Evolutionary conservation across 1,284 basidiomycete species (phyloP).

Genomic region (Tausonia pullulans): DNA sequence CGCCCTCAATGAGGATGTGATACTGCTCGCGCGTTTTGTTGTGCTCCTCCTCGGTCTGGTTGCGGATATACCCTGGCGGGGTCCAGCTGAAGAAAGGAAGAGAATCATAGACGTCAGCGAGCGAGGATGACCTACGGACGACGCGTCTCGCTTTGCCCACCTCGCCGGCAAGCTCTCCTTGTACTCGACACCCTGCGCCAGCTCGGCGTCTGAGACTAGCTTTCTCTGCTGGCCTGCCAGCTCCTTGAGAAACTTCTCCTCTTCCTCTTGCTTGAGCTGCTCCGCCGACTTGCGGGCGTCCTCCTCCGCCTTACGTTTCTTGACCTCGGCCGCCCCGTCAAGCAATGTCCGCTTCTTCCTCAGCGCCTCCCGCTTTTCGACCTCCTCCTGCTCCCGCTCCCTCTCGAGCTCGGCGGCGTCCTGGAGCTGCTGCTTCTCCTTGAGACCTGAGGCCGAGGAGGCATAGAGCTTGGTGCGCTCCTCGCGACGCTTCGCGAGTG

Average conservation of each 20-base stretch:
- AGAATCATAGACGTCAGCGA: conserved; percentile 11
- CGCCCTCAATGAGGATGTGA: conserved; percentile 85
- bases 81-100: conserved; percentile 52
- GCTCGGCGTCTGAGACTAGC: conserved; percentile 79
- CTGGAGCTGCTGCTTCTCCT: conserved; percentile 44
- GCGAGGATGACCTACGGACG: neutral
- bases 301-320: conserved; percentile 63
- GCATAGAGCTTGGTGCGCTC: conserved; percentile 62
- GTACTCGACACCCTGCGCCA: conserved; percentile 86
- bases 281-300: conserved; percentile 74
- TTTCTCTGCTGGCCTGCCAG: conserved; percentile 77
- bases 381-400: conserved; percentile 63
- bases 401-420: conserved; percentile 48
- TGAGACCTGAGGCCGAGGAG: conserved; percentile 26
- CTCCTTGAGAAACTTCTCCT: conserved; percentile 80
- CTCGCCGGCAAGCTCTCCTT: conserved; percentile 74
- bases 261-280: conserved; percentile 75
- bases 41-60: conserved; percentile 57
- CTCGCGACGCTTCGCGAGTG: conserved; percentile 72
- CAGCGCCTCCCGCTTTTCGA: conserved; percentile 56
- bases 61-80: conserved; percentile 71
- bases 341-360: conserved; percentile 73
- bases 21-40: conserved; percentile 70
- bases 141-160: conserved; percentile 32
- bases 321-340: conserved; percentile 85